A percentile compares a stretch with the other conserved stretches of the same genome.
These are phyloP conservation scores for Pseudogymnoascus sp. DNA, from an alignment of 2,329 filamentous ascomycete genomes.

Conservation along the genomic window DNA sequence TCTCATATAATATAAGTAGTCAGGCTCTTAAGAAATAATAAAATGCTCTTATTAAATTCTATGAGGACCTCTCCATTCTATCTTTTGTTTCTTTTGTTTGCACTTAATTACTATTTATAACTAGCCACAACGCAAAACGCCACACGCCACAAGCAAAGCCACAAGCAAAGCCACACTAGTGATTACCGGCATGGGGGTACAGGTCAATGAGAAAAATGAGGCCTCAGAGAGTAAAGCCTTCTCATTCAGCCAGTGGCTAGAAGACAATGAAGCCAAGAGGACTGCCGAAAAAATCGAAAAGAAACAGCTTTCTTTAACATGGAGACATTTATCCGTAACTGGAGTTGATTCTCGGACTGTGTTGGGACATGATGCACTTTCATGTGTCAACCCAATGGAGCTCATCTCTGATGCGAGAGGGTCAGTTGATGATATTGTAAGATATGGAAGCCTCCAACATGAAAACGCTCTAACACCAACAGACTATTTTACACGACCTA, in stretches of 20 bases:
- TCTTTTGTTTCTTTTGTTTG: not conserved
- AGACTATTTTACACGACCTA: slow-evolving; percentile 12
- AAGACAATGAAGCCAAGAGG: slow-evolving; percentile 10
- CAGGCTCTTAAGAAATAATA: not conserved
- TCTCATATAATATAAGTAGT: not conserved
- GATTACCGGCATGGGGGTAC: not conserved
- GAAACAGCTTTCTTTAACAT: slow-evolving; percentile 13
- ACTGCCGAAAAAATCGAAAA: slow-evolving; percentile 3
- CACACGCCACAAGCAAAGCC: not conserved
- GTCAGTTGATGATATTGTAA: not conserved
- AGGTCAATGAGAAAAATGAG: not conserved
- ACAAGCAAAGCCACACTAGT: not conserved
- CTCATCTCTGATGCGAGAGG: not conserved
- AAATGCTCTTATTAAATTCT: not conserved
- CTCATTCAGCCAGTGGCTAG: slow-evolving; percentile 9
- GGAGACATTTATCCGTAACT: slow-evolving; percentile 5
- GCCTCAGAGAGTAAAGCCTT: not conserved
- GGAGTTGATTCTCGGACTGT: slow-evolving; percentile 12
- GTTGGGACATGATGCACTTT: slow-evolving; percentile 11
- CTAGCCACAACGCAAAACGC: not conserved
- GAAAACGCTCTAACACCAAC: not conserved
- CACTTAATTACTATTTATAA: not conserved
- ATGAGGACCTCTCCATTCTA: not conserved
- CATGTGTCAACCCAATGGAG: slow-evolving; percentile 12
- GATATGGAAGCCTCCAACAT: not conserved